Evolutionary conservation across 441 rosid species (phyloP).

Genomic region (Arabidopsis lyrata): DNA sequence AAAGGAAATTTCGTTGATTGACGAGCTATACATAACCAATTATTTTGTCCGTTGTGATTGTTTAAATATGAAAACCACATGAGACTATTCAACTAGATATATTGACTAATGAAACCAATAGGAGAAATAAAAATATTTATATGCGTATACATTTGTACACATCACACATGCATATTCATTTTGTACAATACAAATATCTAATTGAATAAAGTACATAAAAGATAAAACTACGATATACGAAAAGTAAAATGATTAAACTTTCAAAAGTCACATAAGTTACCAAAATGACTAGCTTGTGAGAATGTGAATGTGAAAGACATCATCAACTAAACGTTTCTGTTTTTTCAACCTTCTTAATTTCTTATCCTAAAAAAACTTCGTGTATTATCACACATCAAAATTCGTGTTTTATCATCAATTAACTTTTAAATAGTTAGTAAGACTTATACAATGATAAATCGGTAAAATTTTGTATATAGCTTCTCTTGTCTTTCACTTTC

Average conservation of each 20-base stretch:
- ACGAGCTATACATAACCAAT: constrained; percentile 13
- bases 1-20: constrained; percentile 11
- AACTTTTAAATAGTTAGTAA: too few species aligned
- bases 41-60: constrained; percentile 23
- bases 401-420: too few species aligned
- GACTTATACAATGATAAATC: too few species aligned
- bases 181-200: not conserved
- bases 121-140: not conserved
- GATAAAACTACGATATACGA: not conserved
- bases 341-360: not conserved
- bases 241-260: not conserved
- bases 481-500: not conserved
- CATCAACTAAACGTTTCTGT: not conserved
- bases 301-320: constrained; percentile 2
- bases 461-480: too few species aligned
- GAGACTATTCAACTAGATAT: constrained; percentile 30
- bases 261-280: not conserved
- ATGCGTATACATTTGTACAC: too few species aligned
- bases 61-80: constrained; percentile 28
- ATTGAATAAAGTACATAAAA: not conserved
- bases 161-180: constrained; percentile 20
- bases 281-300: not conserved
- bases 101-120: constrained; percentile 22
- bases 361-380: too few species aligned
- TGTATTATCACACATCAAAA: too few species aligned